phyloP scores from a whole-genome alignment of 331 rosid genomes.

The Acacia concinna region DNA sequence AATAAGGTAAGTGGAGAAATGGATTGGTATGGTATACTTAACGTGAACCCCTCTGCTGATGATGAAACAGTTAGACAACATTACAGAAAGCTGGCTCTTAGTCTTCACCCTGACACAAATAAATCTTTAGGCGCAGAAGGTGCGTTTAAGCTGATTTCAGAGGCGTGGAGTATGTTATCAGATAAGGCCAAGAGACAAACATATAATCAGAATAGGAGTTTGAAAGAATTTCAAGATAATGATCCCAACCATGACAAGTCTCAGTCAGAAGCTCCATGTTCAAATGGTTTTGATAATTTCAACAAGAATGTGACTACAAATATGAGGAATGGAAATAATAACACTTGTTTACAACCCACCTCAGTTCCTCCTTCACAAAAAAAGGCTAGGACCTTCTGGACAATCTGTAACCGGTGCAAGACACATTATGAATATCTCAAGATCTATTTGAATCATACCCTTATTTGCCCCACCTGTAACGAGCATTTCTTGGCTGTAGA shows the following conservation, averaged over 20 bases:
- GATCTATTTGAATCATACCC: conserved; percentile 61
- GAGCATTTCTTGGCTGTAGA: conserved; percentile 65
- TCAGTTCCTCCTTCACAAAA: conserved; percentile 35
- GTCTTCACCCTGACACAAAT: conserved; percentile 61
- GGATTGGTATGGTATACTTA: conserved; percentile 65
- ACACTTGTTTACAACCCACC: conserved; percentile 30
- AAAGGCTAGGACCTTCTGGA: conserved; percentile 71
- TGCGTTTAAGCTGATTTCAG: conserved; percentile 61
- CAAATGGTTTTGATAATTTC: conserved; percentile 41
- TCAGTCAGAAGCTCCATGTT: conserved; percentile 39
- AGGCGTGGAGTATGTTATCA: conserved; percentile 61
- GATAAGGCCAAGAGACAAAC: conserved; percentile 47
- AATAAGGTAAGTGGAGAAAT: conserved; percentile 54
- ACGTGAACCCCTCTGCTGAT: conserved; percentile 46
- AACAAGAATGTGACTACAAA: conserved; percentile 41
- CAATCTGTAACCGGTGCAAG: conserved; percentile 60
- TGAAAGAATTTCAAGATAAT: conserved; percentile 35
- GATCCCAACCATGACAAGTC: conserved; percentile 32
- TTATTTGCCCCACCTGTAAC: conserved; percentile 66
- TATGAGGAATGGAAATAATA: conserved; percentile 38
- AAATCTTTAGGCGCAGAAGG: conserved; percentile 62
- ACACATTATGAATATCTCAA: conserved; percentile 70
- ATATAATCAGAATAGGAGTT: conserved; percentile 46
- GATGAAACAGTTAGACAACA: conserved; percentile 54
- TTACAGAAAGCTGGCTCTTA: conserved; percentile 53